Evolutionary conservation across 2,329 filamentous ascomycete species (phyloP), one percentile per base, ranked within the genome.

Genomic region (Myriosclerotinia scirpicola): DNA sequence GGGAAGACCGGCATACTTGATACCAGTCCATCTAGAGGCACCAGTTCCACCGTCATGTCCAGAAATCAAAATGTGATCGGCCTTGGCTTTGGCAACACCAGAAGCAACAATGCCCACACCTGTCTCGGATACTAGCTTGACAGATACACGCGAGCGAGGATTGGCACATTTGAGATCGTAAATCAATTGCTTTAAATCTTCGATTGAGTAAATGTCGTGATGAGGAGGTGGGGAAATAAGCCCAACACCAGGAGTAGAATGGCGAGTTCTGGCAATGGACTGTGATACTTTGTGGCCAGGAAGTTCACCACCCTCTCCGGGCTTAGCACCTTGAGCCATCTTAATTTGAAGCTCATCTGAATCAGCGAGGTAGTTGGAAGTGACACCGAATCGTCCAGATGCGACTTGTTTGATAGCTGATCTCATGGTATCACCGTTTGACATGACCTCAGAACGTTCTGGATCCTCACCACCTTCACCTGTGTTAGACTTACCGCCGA

Each of bases 241-340:
- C 80, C 94, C 94, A 73, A 98, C 94, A 79, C 94, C 94, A 71
- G 94, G 93, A 7, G 94, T 98, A 12, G 94, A 98, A 82, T 97
- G 93, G 78, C 94, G 90, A 67, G 94, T 98, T 74, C 92, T 90
- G 67, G 92, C 94, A 79, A 98, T 98, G 8, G 92, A 91, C 76
- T 91, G 91, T 69, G 93, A 95, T 38, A 98, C 94, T 82, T 98
- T 98, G 84, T 97, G 93, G 52, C 94, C 94, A 60, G 94, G 94
- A 76, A 98, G 87, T 80, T 98, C 94, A 85, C 94, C 94, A 82
- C 94, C 94, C 80, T 98, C 94, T 80, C 94, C 94, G 66, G 94
- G 94, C 85, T 98, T 98, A 70, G 94, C 94, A 78, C 94, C 94
- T 81, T 98, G 94, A 12, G 94, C 94, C 94, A 98, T 98, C 86